Base-by-base conservation (phyloP, 2,329 filamentous ascomycete genomes). In the Akanthomyces dipterigenus region DNA sequence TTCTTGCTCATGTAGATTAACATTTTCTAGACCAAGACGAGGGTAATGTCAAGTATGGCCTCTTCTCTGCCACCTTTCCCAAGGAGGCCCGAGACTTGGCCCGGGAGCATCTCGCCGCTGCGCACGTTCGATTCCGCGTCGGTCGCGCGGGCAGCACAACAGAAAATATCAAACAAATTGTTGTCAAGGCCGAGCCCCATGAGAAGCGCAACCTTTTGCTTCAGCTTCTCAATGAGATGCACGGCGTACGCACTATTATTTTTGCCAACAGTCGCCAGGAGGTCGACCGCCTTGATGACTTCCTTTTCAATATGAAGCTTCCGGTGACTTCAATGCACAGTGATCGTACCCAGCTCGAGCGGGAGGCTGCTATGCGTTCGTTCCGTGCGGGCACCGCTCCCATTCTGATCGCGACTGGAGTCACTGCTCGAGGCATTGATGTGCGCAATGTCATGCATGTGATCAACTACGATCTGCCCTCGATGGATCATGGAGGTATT, bases 1-100 rank as follows among this genome's bases (percentile, higher is more conserved):
- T 2, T 24, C 28, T 12, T 28, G 1, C 5, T n/a, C 12, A 57
- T 67, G 12, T 64, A 45, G 46, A 55, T 43, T 76, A 65, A 74
- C 63, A 46, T 8, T 26, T 61, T 79, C 77, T 34, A 96, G 81
- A 86, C 74, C 77, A 96, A 66, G 85, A 96, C 64, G 86, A 89
- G 61, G 91, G 82, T 3, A 82, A 83, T 64, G 76, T 87, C 67
- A 83, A 81, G 61, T 88, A 86, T 72, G 81, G 96, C 75, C 88
- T 99, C 78, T 98, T 98, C 73, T 96, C 92, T 0, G 95, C 95
- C 1, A 98, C 95, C 0, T 98, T 99, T 74, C 91, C 93, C 45
- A 92, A 89, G 76, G 78, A 78, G 0, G 86, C 90, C 65, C 90
- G 92, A 34, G 81, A 88, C 26, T 77, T 98, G 16, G 93, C 93